Base-by-base conservation (phyloP, 164 flowering plant species). In the Magnolia officinalis region DNA sequence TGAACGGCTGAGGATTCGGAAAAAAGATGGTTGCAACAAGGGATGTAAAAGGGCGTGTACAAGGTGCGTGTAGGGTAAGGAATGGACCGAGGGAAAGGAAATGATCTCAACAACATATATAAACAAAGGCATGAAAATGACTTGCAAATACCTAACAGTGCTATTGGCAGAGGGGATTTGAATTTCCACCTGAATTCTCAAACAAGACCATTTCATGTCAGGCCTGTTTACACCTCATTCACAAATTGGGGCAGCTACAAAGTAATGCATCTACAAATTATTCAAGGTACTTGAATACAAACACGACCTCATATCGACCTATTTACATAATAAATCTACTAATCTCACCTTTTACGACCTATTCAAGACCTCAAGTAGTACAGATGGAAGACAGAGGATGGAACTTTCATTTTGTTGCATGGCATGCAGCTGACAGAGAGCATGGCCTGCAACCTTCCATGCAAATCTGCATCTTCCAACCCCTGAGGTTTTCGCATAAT, bases 361-460 rank as follows among this genome's bases (percentile, higher is more conserved):
- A 26, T 26, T 26, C 29, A 82, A 77, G 8, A 89, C 6, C 64
- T 89, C 87, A 4, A 63, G 66, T 4, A 90, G 81, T 23, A 86
- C 85, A 4, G 93, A 85, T 0, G 77, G 83, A 11, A 69, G 16
- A 59, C 90, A 86, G 18, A 69, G 0, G 19, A 88, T 10, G 0
- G 80, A 9, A 18, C 64, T 83, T 50, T 83, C 83, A 2, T 77
- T 78, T n/a, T 76, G 85, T 50, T 76, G 81, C 3, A 10, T 63
- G 1, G 77, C 72, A 71, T 87, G 78, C 6, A 84, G 18, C 73
- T 58, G 75, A 72, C 85, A 87, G 9, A 95, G 93, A 1, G 92
- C 94, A 75, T 82, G 55, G 23, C 96, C 97, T 5, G 97, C 98
- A 67, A 95, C 90, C 67, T 72, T 90, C 95, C 98, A 92, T 6